Conservation (phyloP, 1,139 yeast genomes). For the Tardiomyces depauwii region DNA sequence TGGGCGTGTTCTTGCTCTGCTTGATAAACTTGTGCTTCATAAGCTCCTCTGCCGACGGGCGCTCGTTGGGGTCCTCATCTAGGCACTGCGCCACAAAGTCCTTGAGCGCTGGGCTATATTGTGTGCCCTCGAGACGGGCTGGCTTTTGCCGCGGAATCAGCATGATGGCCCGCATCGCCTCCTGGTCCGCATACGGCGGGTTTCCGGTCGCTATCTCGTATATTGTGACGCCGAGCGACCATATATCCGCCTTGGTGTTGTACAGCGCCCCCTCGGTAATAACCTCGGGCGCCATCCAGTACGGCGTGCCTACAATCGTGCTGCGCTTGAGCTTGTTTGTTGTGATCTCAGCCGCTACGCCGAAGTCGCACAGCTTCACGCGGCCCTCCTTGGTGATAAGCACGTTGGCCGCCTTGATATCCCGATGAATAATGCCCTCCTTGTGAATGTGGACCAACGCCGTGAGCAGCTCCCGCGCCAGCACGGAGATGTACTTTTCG, state of each 20-base stretch:
- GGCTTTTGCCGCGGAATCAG: slow-evolving; percentile 88
- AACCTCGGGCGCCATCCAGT: slow-evolving; percentile 99
- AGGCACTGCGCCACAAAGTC: slow-evolving; percentile 87
- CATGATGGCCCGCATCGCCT: slow-evolving; percentile 91
- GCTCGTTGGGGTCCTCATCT: slow-evolving; percentile 84
- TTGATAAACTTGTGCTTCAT: slow-evolving; percentile 63
- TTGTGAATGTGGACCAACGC: slow-evolving; percentile 79
- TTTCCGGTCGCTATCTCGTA: slow-evolving; percentile 95
- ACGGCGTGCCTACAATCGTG: slow-evolving; percentile 98
- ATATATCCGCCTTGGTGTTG: slow-evolving; percentile 78
- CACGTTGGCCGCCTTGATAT: slow-evolving; percentile 91
- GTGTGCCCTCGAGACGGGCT: slow-evolving; percentile 86
- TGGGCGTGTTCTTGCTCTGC: slow-evolving; percentile 47
- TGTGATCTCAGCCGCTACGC: slow-evolving; percentile 90
- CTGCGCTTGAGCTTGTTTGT: slow-evolving; percentile 71
- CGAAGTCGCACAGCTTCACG: slow-evolving; percentile 92
- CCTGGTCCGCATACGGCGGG: slow-evolving; percentile 95
- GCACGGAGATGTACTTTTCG: slow-evolving; percentile 70
- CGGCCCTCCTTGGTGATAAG: slow-evolving; percentile 81
- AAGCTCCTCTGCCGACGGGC: slow-evolving; percentile 82
- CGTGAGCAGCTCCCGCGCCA: slow-evolving; percentile 65
- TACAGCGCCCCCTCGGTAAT: slow-evolving; percentile 86
- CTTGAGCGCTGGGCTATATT: slow-evolving; percentile 62
- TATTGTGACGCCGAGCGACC: slow-evolving; percentile 90
- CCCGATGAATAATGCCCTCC: slow-evolving; percentile 89